Percentiles rank a stretch among this genome's conserved stretches.
Conservation (phyloP, 2,329 filamentous ascomycete species). For the Xylariaceae sp. region DNA sequence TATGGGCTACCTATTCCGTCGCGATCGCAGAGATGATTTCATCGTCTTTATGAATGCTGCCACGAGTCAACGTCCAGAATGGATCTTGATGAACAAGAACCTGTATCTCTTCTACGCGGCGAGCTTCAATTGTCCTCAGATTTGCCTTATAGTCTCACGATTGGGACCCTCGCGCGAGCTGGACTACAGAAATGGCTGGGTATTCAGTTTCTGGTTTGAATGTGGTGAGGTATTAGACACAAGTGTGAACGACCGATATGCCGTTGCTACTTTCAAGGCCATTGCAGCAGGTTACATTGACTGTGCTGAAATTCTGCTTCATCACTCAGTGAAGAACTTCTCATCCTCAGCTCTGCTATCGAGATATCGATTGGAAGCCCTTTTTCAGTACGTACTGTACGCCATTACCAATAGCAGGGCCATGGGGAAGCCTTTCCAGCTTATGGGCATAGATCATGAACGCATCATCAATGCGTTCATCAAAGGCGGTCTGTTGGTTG, state of each 20-base stretch:
- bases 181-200: no score
- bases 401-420: no score
- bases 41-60: not conserved
- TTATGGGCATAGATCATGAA: no score
- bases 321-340: not conserved
- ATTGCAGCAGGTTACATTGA: not conserved
- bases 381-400: not conserved
- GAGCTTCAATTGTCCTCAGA: not conserved
- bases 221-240: no score
- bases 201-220: no score
- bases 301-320: not conserved
- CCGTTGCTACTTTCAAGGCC: not conserved
- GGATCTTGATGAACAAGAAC: not conserved
- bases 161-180: not conserved
- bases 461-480: no score
- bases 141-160: not conserved
- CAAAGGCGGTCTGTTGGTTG: no score
- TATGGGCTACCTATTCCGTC: no score
- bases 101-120: not conserved
- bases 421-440: no score
- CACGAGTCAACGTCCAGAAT: not conserved
- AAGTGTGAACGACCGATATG: not conserved
- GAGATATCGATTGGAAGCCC: not conserved
- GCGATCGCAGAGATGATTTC: not conserved
- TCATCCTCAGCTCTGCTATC: not conserved